Percentiles rank a stretch among this genome's conserved stretches.
Conservation (phyloP, 495 filamentous ascomycete genomes). For the Neurospora sp. region DNA sequence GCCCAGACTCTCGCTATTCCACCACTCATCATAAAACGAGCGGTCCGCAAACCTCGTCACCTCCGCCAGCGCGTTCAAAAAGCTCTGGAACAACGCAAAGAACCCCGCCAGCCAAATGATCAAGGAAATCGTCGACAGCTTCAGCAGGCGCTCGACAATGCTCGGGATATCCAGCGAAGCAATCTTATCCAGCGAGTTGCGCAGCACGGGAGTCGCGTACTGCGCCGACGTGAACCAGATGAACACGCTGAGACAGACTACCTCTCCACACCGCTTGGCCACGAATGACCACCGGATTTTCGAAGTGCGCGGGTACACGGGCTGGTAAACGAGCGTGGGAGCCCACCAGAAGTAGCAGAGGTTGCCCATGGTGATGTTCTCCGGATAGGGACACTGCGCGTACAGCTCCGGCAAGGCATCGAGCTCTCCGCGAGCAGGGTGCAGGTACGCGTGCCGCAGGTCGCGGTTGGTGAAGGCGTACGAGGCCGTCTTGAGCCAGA, state of each 20-base stretch:
- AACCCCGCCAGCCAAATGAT: constrained; percentile 96
- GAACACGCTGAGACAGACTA: constrained; percentile 62
- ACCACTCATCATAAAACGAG: constrained; percentile 95
- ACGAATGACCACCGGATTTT: constrained; percentile 81
- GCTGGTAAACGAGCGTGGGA: constrained; percentile 92
- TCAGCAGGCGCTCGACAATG: constrained; percentile 84
- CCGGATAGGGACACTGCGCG: constrained; percentile 71
- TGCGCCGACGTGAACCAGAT: constrained; percentile 92
- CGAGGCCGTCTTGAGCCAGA: constrained; percentile 90
- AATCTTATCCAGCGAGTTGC: constrained; percentile 81
- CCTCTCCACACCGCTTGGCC: constrained; percentile 67
- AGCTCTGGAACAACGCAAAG: constrained; percentile 87
- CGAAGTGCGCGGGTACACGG: constrained; percentile 76
- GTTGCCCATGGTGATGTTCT: constrained; percentile 80
- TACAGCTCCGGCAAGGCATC: constrained; percentile 70
- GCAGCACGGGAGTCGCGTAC: constrained; percentile 81
- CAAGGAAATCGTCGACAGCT: constrained; percentile 84
- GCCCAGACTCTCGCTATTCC: constrained; percentile 81
- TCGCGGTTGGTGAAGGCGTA: constrained; percentile 97
- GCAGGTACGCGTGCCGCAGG: constrained; percentile 76
- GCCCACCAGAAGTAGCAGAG: constrained; percentile 95
- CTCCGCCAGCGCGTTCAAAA: constrained; percentile 84
- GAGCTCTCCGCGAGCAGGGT: constrained; percentile 48
- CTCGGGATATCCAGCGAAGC: constrained; percentile 67
- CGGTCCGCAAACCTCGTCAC: constrained; percentile 83